Percentiles rank a stretch among this genome's conserved stretches.
These are phyloP conservation scores for Aspergillus ochraceus DNA, from an alignment of 2,329 filamentous ascomycete species.

Conservation along the genomic window DNA sequence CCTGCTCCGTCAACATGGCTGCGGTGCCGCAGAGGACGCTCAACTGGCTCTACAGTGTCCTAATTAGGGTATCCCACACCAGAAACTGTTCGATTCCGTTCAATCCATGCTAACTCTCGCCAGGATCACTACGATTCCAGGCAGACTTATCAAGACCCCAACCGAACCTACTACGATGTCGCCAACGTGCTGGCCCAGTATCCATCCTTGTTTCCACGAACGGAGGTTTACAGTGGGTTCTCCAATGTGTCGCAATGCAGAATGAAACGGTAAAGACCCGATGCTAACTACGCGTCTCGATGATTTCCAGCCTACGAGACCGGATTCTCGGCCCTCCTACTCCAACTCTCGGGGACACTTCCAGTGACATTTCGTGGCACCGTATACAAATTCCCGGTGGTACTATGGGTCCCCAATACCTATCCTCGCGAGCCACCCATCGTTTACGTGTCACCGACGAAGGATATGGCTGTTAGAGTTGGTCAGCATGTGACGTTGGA, in stretches of 20 bases:
- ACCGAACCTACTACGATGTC: slow-evolving; percentile 88
- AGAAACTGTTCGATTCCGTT: not conserved
- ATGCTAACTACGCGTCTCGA: not conserved
- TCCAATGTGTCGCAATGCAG: not conserved
- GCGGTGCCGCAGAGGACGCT: slow-evolving; percentile 85
- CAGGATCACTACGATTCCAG: slow-evolving; percentile 40
- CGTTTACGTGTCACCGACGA: slow-evolving; percentile 83
- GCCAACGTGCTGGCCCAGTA: slow-evolving; percentile 78
- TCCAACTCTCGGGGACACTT: slow-evolving; percentile 82
- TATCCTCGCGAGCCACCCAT: slow-evolving; percentile 87
- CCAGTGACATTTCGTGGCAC: slow-evolving; percentile 89
- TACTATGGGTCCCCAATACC: slow-evolving; percentile 87
- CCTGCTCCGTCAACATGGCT: slow-evolving; percentile 43
- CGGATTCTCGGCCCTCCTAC: slow-evolving; percentile 79
- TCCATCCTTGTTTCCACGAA: slow-evolving; percentile 77
- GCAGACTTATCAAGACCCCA: slow-evolving; percentile 91
- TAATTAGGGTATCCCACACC: slow-evolving; percentile 64
- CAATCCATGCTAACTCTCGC: not conserved
- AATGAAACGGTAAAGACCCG: not conserved
- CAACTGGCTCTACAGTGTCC: slow-evolving; percentile 91
- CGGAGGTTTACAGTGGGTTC: slow-evolving; percentile 86
- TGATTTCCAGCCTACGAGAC: slow-evolving; percentile 73
- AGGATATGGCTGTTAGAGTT: slow-evolving; percentile 83
- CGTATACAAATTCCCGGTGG: slow-evolving; percentile 86
- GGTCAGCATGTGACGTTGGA: slow-evolving; percentile 95